A percentile compares a stretch with the other conserved stretches of the same genome.
These are phyloP conservation scores for Solanum bulbocastanum DNA, from an alignment of 257 asterid species.

Conservation along the genomic window DNA sequence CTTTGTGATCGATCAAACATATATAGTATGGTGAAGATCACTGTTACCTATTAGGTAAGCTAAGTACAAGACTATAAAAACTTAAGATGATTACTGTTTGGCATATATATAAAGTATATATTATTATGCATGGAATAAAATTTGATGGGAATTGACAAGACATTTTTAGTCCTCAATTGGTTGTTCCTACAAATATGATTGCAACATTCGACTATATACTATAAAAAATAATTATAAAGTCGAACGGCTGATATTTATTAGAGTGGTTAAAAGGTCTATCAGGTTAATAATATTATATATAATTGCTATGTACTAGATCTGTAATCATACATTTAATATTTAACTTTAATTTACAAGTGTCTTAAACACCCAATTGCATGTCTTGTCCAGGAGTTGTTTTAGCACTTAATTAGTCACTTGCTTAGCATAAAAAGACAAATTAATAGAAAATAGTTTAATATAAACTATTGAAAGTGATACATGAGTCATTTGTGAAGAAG, in stretches of 20 bases:
- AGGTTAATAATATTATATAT: neutral
- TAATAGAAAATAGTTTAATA: neutral
- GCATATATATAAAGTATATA: neutral
- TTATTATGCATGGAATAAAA: neutral
- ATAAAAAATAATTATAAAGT: neutral
- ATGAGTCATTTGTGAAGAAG: slow-evolving; percentile 23
- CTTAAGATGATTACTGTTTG: neutral
- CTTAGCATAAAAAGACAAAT: slow-evolving; percentile 13
- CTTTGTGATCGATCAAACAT: neutral
- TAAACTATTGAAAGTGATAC: slow-evolving; percentile 28
- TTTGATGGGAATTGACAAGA: neutral
- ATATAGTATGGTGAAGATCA: neutral
- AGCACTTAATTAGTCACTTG: neutral
- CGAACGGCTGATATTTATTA: neutral
- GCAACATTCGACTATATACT: neutral
- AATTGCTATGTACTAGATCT: neutral
- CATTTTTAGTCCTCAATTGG: neutral
- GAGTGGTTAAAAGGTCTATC: neutral
- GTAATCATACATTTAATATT: neutral
- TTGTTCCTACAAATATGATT: neutral
- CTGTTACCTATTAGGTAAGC: neutral
- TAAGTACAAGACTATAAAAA: neutral
- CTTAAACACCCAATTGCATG: neutral
- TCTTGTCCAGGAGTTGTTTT: neutral
- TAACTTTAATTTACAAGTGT: neutral